These are phyloP conservation scores for Phytophthora rubi DNA, from an alignment of 352 stramenopile genomes.

Conservation along the genomic window DNA sequence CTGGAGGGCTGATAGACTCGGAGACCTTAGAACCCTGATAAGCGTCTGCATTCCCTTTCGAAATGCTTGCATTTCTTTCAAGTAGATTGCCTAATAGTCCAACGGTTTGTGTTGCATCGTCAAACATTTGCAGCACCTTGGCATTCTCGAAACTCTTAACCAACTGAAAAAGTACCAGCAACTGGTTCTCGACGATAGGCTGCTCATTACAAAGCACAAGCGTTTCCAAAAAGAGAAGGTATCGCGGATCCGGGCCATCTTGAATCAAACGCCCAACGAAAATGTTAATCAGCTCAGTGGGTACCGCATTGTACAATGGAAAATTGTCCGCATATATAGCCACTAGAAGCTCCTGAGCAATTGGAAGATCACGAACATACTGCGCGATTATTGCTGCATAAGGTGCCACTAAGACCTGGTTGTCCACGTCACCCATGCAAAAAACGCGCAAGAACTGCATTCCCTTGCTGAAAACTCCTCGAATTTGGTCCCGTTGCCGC, in stretches of 20 bases:
- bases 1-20: background rate
- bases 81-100: slow-evolving; percentile 45
- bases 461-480: slow-evolving; percentile 54
- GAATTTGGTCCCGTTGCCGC: slow-evolving; percentile 61
- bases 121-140: slow-evolving; percentile 61
- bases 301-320: slow-evolving; percentile 57
- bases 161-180: slow-evolving; percentile 72
- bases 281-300: slow-evolving; percentile 61
- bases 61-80: slow-evolving; percentile 20
- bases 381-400: slow-evolving; percentile 58
- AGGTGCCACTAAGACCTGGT: slow-evolving; percentile 53
- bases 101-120: slow-evolving; percentile 42
- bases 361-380: slow-evolving; percentile 60
- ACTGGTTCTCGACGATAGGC: slow-evolving; percentile 69
- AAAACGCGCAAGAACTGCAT: slow-evolving; percentile 69
- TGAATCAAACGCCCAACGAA: slow-evolving; percentile 55
- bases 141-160: slow-evolving; percentile 67
- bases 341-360: slow-evolving; percentile 65
- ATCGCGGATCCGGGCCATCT: slow-evolving; percentile 53
- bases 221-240: slow-evolving; percentile 68
- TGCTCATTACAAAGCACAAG: slow-evolving; percentile 63
- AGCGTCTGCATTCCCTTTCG: slow-evolving; percentile 6
- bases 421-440: slow-evolving; percentile 53
- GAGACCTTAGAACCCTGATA: background rate
- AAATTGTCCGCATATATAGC: slow-evolving; percentile 60